Percentiles rank a stretch among this genome's conserved stretches.
These are phyloP conservation scores for Lagerstroemia speciosa DNA, from an alignment of 345 rosid species.

Conservation along the genomic window DNA sequence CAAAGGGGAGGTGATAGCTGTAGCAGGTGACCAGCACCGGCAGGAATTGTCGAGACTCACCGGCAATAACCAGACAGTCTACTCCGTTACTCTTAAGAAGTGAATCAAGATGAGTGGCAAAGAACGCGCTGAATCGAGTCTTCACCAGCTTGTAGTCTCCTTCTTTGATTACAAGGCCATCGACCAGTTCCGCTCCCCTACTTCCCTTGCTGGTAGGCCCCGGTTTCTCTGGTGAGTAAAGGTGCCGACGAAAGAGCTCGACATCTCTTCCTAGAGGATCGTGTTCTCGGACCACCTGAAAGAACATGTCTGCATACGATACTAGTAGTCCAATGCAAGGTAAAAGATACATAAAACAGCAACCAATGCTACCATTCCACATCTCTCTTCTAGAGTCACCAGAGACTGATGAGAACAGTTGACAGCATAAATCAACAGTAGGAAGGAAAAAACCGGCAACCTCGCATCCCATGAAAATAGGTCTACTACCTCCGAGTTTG, in stretches of 20 bases:
- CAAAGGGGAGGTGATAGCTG: background rate
- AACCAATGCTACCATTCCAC: background rate
- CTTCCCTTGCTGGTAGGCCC: conserved; percentile 58
- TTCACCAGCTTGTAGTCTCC: conserved; percentile 80
- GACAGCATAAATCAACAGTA: background rate
- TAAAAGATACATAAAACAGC: background rate
- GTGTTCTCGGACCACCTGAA: conserved; percentile 73
- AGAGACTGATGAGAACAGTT: background rate
- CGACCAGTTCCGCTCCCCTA: conserved; percentile 53
- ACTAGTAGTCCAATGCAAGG: conserved; percentile 1
- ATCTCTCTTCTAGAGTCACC: background rate
- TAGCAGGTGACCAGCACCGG: background rate
- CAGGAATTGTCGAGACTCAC: conserved; percentile 24
- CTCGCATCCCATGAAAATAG: background rate
- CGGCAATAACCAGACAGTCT: conserved; percentile 43
- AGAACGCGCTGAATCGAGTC: conserved; percentile 84
- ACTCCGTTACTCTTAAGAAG: conserved; percentile 48
- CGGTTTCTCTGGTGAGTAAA: conserved; percentile 38
- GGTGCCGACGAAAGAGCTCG: conserved; percentile 57
- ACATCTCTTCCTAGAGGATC: conserved; percentile 76
- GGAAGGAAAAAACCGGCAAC: background rate
- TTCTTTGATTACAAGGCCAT: conserved; percentile 59
- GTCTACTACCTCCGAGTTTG: background rate
- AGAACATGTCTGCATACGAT: background rate
- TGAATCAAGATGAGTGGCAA: conserved; percentile 62